Base-by-base conservation (phyloP, 768 basidiomycete genomes). In the Suillus sp. region DNA sequence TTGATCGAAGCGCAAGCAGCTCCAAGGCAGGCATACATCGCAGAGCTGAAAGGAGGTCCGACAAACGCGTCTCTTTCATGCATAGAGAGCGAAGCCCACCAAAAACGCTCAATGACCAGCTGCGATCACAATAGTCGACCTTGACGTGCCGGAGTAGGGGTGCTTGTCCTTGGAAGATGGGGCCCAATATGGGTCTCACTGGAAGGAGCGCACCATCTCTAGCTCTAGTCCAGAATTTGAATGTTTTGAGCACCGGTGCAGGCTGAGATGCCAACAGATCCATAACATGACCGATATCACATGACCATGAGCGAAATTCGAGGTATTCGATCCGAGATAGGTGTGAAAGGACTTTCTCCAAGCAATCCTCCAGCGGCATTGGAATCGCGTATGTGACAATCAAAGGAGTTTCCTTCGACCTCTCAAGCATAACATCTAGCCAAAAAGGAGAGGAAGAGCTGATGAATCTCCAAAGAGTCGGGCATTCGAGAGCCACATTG, bases 391-490 rank as follows among this genome's bases (percentile, higher is more conserved):
- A 22, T 13, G 14, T 48, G 22, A 48, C 25, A 16, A 48, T 6
- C 25, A 48, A 48, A 25, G 57, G 10, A 32, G 11, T 22, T 18
- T 40, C 38, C 25, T 59, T 59, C 43, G 38, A 59, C 25, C 57
- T 59, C 43, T 32, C 38, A 25, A 59, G 43, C 57, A 59, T 59
- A 18, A 40, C 5, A 4, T 38, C 57, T 32, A 11, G 1, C 57
- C 57, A 59, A 43, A n/a, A 13, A 59, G 57, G 13, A 34, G 38
- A 27, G 8, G 9, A 2, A 32, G 14, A 25, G 5, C 25, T n/a
- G 25, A 59, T 38, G 25, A 25, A 43, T 27, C 20, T 16, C 58
- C 58, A 59, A 22, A 59, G 58, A 43, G 34, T 27, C 8, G 38
- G 9, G 22, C 43, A 59, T 11, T 30, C 25, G 18, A 59, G 40